phyloP scores from a whole-genome alignment of 257 asterid genomes.

The Plantago major region DNA sequence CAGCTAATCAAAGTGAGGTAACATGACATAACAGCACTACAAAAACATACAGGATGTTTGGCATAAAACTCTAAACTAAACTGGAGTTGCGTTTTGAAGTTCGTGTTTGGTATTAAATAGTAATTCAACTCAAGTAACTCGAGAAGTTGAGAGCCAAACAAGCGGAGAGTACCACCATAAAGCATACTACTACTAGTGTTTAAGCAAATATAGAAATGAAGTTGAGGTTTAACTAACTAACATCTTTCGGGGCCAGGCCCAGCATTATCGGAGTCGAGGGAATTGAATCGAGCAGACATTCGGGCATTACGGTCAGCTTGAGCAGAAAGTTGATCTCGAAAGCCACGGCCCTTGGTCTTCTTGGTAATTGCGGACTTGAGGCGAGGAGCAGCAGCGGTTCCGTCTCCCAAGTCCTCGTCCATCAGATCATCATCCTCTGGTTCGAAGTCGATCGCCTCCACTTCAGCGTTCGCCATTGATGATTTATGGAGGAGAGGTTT shows the following conservation, averaged over 20 bases:
- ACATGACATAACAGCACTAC: no score
- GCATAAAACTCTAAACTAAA: no score
- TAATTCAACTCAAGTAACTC: no score
- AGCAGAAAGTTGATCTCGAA: slow-evolving; percentile 75
- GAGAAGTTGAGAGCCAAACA: not conserved
- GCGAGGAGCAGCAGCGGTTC: slow-evolving; percentile 48
- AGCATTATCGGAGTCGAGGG: slow-evolving; percentile 80
- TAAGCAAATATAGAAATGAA: not conserved
- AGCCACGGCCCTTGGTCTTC: slow-evolving; percentile 96
- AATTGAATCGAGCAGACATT: slow-evolving; percentile 78
- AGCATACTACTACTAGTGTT: not conserved
- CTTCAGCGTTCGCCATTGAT: slow-evolving; percentile 76
- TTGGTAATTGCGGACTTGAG: slow-evolving; percentile 85
- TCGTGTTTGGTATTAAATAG: no score
- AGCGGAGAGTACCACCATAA: no score
- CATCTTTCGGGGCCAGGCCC: slow-evolving; percentile 99
- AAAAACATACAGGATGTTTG: no score
- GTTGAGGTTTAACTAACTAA: slow-evolving; percentile 31
- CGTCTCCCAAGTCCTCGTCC: slow-evolving; percentile 84
- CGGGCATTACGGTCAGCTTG: slow-evolving; percentile 90
- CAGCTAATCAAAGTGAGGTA: no score
- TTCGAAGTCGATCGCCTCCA: slow-evolving; percentile 90
- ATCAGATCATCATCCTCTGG: slow-evolving; percentile 96
- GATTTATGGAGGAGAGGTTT: not conserved
- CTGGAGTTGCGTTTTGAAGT: no score